Evolutionary conservation across 495 filamentous ascomycete genomes (phyloP).

Genomic region (Xylaria bambusicola): DNA sequence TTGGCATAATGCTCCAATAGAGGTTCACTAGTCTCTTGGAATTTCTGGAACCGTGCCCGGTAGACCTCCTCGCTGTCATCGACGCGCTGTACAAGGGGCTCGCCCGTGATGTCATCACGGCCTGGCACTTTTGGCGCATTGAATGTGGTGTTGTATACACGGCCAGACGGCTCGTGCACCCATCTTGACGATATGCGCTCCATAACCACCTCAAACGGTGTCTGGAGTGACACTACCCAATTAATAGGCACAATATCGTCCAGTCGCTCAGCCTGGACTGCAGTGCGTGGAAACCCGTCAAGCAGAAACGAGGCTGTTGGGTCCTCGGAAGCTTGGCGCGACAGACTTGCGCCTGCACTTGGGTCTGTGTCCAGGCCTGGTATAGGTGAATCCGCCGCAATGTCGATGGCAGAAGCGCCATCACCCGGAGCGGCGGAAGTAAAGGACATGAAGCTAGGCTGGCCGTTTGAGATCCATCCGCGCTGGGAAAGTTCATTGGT

Average conservation of each 20-base stretch:
- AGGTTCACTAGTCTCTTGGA: slow-evolving; percentile 82
- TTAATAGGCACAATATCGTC: slow-evolving; percentile 87
- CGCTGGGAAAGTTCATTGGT: slow-evolving; percentile 78
- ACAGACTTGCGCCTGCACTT: slow-evolving; percentile 31
- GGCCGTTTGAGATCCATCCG: slow-evolving; percentile 69
- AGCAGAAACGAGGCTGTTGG: slow-evolving; percentile 88
- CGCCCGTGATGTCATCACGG: slow-evolving; percentile 88
- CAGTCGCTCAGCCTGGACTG: slow-evolving; percentile 72
- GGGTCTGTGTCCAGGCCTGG: slow-evolving; percentile 36
- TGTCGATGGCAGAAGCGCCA: slow-evolving; percentile 30
- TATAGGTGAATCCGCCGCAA: slow-evolving; percentile 42
- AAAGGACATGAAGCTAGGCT: slow-evolving; percentile 46
- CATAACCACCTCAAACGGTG: slow-evolving; percentile 76
- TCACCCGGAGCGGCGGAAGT: slow-evolving; percentile 31
- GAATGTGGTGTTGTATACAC: slow-evolving; percentile 93
- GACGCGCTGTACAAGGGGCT: slow-evolving; percentile 74
- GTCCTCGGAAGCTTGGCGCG: slow-evolving; percentile 58
- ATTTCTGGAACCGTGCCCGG: slow-evolving; percentile 73
- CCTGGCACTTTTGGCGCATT: slow-evolving; percentile 79
- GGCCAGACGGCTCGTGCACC: slow-evolving; percentile 89
- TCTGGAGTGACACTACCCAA: slow-evolving; percentile 72
- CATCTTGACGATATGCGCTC: slow-evolving; percentile 86
- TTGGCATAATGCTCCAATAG: slow-evolving; percentile 86
- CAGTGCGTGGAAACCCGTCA: slow-evolving; percentile 93
- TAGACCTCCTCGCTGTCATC: slow-evolving; percentile 90